Conservation (phyloP, 2,329 filamentous ascomycete species). For the Botrytis byssoidea region DNA sequence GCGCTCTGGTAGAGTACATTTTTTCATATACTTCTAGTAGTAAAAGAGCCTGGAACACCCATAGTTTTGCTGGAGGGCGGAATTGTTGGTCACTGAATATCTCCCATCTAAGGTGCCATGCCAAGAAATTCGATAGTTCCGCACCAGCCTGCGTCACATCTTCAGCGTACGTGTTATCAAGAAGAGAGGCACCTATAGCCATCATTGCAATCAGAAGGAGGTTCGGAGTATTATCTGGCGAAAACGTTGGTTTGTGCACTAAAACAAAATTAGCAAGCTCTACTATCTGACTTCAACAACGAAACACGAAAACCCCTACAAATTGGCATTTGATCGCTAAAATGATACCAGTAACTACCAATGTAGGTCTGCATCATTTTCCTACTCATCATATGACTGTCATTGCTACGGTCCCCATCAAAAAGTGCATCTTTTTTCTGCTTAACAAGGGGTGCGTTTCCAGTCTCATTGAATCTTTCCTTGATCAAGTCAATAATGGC, state of each 20-base stretch:
- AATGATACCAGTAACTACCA: slow-evolving; percentile 89
- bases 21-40: slow-evolving; percentile 94
- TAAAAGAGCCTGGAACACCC: slow-evolving; percentile 90
- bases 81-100: slow-evolving; percentile 92
- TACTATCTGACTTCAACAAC: too few relatives aligned
- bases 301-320: slow-evolving; percentile 35
- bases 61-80: slow-evolving; percentile 87
- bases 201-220: slow-evolving; percentile 85
- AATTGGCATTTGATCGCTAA: slow-evolving; percentile 91
- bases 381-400: slow-evolving; percentile 70
- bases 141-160: slow-evolving; percentile 74
- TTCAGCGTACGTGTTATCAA: slow-evolving; percentile 78
- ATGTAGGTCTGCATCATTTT: slow-evolving; percentile 97
- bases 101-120: slow-evolving; percentile 89
- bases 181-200: slow-evolving; percentile 83
- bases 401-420: slow-evolving; percentile 70
- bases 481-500: slow-evolving; percentile 81
- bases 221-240: slow-evolving; percentile 80
- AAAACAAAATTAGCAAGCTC: slow-evolving; percentile 25
- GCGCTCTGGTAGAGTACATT: slow-evolving; percentile 88
- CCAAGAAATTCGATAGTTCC: slow-evolving; percentile 83
- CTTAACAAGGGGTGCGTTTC: slow-evolving; percentile 69
- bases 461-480: slow-evolving; percentile 76
- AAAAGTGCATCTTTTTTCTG: slow-evolving; percentile 72
- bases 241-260: slow-evolving; percentile 90